Base-by-base conservation (phyloP, 306 rosid species). In the Lathyrus aphaca region DNA sequence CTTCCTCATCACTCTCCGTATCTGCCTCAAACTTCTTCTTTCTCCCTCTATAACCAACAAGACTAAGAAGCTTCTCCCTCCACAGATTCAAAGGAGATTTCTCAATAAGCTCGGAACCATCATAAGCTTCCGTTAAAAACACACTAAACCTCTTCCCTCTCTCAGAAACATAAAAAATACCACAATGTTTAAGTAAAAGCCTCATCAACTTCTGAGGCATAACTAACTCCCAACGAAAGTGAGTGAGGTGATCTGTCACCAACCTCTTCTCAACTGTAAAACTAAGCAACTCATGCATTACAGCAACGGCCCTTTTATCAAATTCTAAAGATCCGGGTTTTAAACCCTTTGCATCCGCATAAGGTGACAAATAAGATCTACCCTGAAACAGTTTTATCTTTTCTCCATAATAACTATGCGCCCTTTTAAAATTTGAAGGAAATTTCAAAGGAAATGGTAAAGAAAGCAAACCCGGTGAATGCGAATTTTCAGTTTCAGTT, bases 171-270 rank as follows among this genome's bases (percentile, higher is more conserved):
- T 90, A 90, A 77, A 93, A 93, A 4, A 93, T 85, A 30, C 97
- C 96, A 63, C 84, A 74, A 68, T 90, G 96, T 83, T 90, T 93
- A 72, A 93, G 71, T 76, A 93, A 80, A 74, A 93, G 89, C 69
- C 94, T 90, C 97, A 90, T 93, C 43, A 93, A 78, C 81, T 87
- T 93, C 75, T 90, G 97, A 60, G 97, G 98, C 98, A 93, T 86
- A 63, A 85, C 89, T 9, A 93, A 79, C 54, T 93, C 97, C 48
- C 74, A 78, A 35, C 97, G 91, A 43, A 93, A 93, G 56, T 90
- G 97, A 62, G 98, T 93, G 3, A 90, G 89, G 70, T 93, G 96
- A 80, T 93, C 97, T 16, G 98, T 93, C 2, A 87, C 92, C 32
- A 93, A 66, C 69, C 96, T 88, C 92, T 90, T 93, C 79, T 93